These are phyloP conservation scores for Stachybotrys chartarum DNA, from an alignment of 2,329 filamentous ascomycete genomes.

Conservation along the genomic window DNA sequence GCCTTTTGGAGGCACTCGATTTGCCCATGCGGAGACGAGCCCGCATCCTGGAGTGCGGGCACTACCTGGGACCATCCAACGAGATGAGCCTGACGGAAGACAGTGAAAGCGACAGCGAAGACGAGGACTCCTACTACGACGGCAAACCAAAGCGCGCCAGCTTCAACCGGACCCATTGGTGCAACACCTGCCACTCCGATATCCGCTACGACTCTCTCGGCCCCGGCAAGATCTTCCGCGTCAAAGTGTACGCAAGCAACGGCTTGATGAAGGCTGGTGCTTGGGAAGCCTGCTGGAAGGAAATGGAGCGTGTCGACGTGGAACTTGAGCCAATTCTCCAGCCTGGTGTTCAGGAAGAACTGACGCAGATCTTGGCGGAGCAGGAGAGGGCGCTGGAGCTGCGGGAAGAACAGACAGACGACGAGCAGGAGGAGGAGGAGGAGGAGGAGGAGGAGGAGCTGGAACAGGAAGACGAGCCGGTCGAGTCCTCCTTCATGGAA, in stretches of 20 bases:
- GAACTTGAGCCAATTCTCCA: conserved; percentile 75
- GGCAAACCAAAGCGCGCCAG: conserved; percentile 13
- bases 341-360: conserved; percentile 47
- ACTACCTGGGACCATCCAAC: conserved; percentile 61
- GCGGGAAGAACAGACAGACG: conserved; percentile 27
- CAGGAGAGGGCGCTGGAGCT: conserved; percentile 32
- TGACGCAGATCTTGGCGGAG: conserved; percentile 47
- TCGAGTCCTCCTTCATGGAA: conserved; percentile 12
- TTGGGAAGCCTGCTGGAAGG: conserved; percentile 89
- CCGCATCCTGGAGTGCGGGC: conserved; percentile 66
- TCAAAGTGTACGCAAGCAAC: conserved; percentile 92
- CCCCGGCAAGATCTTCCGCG: conserved; percentile 55
- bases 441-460: conserved; percentile 14
- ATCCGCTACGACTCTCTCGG: conserved; percentile 49
- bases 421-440: conserved; percentile 17
- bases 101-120: conserved; percentile 39
- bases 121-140: conserved; percentile 23
- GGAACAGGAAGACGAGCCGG: conserved; percentile 16
- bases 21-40: conserved; percentile 58
- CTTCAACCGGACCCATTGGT: conserved; percentile 41
- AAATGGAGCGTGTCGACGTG: conserved; percentile 98
- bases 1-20: conserved; percentile 67
- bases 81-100: conserved; percentile 34
- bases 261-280: conserved; percentile 87
- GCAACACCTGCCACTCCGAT: conserved; percentile 45